Evolutionary conservation across 2,329 filamentous ascomycete species (phyloP).

Genomic region (Claviceps africana): DNA sequence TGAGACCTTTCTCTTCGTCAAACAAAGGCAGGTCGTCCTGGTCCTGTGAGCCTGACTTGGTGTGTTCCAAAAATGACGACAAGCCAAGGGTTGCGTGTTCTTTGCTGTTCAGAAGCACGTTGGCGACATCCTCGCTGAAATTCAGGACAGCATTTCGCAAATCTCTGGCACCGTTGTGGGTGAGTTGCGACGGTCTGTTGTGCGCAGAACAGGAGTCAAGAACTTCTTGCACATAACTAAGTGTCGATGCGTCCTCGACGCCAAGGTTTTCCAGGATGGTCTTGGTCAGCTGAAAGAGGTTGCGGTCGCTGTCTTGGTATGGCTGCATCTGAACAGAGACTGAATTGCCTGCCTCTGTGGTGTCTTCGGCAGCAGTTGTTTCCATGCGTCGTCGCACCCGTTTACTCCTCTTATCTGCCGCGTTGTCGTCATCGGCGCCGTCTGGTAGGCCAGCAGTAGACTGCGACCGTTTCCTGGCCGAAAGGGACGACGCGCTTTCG

Average conservation of each 20-base stretch:
- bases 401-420: constrained; percentile 49
- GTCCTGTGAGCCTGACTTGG: constrained; percentile 40
- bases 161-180: constrained; percentile 32
- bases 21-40: constrained; percentile 32
- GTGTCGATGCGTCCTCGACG: constrained; percentile 33
- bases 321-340: constrained; percentile 42
- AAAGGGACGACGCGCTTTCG: constrained; percentile 23
- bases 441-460: constrained; percentile 46
- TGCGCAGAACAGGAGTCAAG: constrained; percentile 38
- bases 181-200: constrained; percentile 34
- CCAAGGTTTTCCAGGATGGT: constrained; percentile 41
- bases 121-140: constrained; percentile 40
- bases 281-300: constrained; percentile 40
- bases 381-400: constrained; percentile 38
- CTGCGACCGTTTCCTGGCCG: constrained; percentile 47
- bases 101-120: constrained; percentile 38
- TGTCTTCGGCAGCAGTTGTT: constrained; percentile 40
- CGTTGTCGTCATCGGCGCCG: constrained; percentile 40
- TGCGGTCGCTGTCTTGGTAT: constrained; percentile 41
- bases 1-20: constrained; percentile 38
- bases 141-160: constrained; percentile 32
- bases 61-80: constrained; percentile 49
- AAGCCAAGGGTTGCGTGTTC: constrained; percentile 38
- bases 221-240: constrained; percentile 33
- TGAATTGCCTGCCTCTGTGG: constrained; percentile 35